These are phyloP conservation scores for Cystobasidium tubakii DNA, from an alignment of 768 basidiomycete genomes.

Conservation along the genomic window DNA sequence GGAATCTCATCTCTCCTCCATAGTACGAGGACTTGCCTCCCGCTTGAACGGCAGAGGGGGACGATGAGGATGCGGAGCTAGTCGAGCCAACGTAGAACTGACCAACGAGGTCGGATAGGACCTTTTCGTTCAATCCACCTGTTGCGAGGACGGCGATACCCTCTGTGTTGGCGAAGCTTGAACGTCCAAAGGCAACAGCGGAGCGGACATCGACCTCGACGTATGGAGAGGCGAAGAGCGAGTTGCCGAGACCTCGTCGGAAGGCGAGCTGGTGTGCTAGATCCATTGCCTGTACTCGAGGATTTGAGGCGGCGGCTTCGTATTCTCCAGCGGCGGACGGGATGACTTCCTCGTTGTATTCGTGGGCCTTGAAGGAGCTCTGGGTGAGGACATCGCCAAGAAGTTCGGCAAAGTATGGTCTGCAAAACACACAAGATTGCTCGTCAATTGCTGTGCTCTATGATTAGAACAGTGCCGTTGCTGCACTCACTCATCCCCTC, in stretches of 20 bases:
- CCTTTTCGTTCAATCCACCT: conserved; percentile 64
- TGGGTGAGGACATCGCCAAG: conserved; percentile 77
- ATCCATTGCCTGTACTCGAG: conserved; percentile 70
- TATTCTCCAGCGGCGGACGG: conserved; percentile 66
- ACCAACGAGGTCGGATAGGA: conserved; percentile 66
- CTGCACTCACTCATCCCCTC: conserved; percentile 82
- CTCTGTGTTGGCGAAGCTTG: conserved; percentile 63
- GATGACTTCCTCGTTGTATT: conserved; percentile 54
- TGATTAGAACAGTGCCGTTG: too few relatives aligned
- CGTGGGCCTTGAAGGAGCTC: conserved; percentile 59
- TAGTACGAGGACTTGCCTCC: conserved; percentile 58
- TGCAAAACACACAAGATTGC: conserved; percentile 48
- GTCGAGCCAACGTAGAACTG: conserved; percentile 59
- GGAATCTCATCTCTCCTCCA: conserved; percentile 80
- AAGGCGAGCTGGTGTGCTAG: conserved; percentile 84
- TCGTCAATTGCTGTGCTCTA: too few relatives aligned
- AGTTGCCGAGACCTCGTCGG: conserved; percentile 85
- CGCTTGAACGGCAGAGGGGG: conserved; percentile 51
- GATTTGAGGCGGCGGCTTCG: conserved; percentile 58
- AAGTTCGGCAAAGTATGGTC: conserved; percentile 81
- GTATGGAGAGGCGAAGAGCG: conserved; percentile 75
- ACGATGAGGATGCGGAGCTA: conserved; percentile 49
- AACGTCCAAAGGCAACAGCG: conserved; percentile 62
- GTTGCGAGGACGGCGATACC: conserved; percentile 83
- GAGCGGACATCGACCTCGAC: conserved; percentile 53